phyloP scores from a whole-genome alignment of 352 stramenopile species.

The Phytophthora chlamydospora region DNA sequence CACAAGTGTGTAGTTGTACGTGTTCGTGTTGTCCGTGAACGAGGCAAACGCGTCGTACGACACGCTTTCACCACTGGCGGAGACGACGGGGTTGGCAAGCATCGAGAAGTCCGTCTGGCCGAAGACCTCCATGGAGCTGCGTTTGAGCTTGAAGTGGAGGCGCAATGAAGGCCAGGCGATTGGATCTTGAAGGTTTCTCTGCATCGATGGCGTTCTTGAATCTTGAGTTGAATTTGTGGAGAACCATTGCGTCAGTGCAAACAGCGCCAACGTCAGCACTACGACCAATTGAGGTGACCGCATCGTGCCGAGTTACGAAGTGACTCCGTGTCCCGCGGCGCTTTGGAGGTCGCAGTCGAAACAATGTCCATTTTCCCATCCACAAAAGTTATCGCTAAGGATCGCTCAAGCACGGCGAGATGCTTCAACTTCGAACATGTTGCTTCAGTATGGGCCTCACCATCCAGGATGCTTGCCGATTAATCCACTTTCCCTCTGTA shows the following conservation, averaged over 20 bases:
- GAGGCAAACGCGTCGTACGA: conserved; percentile 21
- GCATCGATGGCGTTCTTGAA: not conserved
- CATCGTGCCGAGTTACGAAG: not conserved
- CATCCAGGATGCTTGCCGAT: conserved; percentile 3
- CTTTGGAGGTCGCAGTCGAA: too few relatives aligned
- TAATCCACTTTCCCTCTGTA: too few relatives aligned
- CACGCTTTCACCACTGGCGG: conserved; percentile 9
- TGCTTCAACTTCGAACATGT: conserved; percentile 13
- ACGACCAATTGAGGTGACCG: not conserved
- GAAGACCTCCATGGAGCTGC: conserved; percentile 31
- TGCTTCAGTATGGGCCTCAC: not conserved
- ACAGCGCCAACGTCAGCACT: not conserved
- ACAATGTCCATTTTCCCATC: conserved; percentile 3
- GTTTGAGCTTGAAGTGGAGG: conserved; percentile 36
- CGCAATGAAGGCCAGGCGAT: conserved; percentile 25
- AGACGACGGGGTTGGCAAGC: conserved; percentile 27
- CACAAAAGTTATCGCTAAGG: not conserved
- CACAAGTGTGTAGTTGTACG: conserved; percentile 27
- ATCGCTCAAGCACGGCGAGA: conserved; percentile 10
- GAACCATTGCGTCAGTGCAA: not conserved
- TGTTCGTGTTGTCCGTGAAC: conserved; percentile 9
- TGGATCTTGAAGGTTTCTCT: not conserved
- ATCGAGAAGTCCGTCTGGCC: conserved; percentile 34
- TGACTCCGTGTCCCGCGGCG: not conserved
- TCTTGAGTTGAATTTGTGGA: not conserved